Base-by-base conservation (phyloP, 106 monocot genomes). In the Allium sativum region DNA sequence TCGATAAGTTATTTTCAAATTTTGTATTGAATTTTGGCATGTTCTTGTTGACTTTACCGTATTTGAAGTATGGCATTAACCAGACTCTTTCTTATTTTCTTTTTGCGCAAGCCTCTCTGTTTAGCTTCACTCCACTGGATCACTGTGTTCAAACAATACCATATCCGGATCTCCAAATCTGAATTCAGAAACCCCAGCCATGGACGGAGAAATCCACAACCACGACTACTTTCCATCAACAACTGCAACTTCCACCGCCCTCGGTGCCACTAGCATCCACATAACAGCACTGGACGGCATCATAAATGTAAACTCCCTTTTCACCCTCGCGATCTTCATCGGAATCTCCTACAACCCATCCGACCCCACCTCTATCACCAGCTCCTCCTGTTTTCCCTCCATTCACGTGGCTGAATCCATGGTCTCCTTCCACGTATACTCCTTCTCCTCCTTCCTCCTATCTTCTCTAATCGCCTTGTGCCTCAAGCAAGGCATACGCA, bases 271-370 rank as follows among this genome's bases (percentile, higher is more conserved):
- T 52, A 81, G 75, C 76, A 81, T 93, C 65, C 82, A 88, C 73
- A 71, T 88, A 51, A 89, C 93, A 41, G 93, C 93, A 7, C 77
- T 93, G 43, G 93, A 93, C 76, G 89, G 85, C 58, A 85, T 93
- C 80, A 72, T 83, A 18, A 89, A 93, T 70, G 89, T 89, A 18
- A 93, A 89, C 85, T 89, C 89, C 3, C 88, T 93, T 43, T 93
- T 89, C 83, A 93, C 93, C 15, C 65, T 93, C n/a, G 93, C 80
- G 44, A 80, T 73, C 59, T 93, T 93, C 72, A 51, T 89, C 19
- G 93, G 93, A 41, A 82, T 93, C 9, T 75, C 88, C 18, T 85
- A 85, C 80, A 82, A 71, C 69, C 80, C 93, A 31, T 68, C 57
- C 58, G 85, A 78, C 51, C 75, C 67, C 10, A 40, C 47, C 42